These are phyloP conservation scores for Calonectria multiphialidica DNA, from an alignment of 2,329 filamentous ascomycete species.

Conservation along the genomic window DNA sequence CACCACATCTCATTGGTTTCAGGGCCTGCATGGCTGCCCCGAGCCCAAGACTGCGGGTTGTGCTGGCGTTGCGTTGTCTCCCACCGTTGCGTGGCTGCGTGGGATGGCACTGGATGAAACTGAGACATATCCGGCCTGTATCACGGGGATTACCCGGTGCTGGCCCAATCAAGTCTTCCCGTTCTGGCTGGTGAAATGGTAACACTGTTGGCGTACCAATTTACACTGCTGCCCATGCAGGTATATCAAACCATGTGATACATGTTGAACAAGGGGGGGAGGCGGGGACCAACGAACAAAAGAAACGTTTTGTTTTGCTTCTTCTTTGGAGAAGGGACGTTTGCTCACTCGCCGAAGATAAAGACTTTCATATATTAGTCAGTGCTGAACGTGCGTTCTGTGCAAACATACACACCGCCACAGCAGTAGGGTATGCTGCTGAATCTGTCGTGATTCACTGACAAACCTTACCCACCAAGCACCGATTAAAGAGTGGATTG, in stretches of 20 bases:
- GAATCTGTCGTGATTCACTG: background rate
- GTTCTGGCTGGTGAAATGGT: background rate
- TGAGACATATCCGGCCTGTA: background rate
- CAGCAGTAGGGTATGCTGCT: background rate
- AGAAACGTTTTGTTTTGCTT: background rate
- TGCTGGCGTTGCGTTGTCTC: background rate
- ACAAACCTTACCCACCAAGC: background rate
- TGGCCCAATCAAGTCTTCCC: background rate
- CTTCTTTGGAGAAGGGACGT: background rate
- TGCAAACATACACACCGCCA: background rate
- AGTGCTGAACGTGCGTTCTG: background rate
- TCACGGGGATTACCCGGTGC: background rate
- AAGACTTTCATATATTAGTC: background rate
- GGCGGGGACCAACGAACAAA: background rate
- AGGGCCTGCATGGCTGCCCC: background rate
- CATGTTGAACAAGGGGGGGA: background rate
- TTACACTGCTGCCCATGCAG: background rate
- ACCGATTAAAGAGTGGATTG: background rate
- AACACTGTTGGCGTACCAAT: background rate
- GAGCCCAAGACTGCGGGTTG: background rate
- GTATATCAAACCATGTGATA: background rate
- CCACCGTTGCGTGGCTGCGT: background rate
- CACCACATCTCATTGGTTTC: background rate
- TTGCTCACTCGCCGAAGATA: background rate
- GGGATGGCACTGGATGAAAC: background rate